Evolutionary conservation across 176 grass and related monocot genomes (phyloP), one percentile per base, ranked within the genome.

Genomic region (Typha latifolia): DNA sequence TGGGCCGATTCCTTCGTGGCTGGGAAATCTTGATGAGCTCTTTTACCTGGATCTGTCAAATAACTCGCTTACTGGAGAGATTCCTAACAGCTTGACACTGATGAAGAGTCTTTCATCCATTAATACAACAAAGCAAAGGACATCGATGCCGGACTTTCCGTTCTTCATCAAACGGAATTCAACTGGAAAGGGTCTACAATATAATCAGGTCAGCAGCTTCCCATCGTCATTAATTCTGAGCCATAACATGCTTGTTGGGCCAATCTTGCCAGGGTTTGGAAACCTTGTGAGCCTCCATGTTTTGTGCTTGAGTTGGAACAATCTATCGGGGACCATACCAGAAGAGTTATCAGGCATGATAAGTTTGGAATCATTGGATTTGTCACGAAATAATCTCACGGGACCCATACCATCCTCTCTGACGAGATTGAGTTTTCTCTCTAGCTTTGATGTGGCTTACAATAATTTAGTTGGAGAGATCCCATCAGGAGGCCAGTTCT

Each of bases 21-120:
- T 90, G 16, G 89, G 94, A 14, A 51, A 65, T 23, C 66, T 97
- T 0, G 78, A 99, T 59, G 73, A 79, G 65, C 79, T 97, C 5
- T 97, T 97, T 72, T 97, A 97, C 70, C 59, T 97, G 14, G 88
- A 97, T 70, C 64, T 97, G 15, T 92, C 88, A 19, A 92, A 97
- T 67, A 97, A 97, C 66, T 85, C 88, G 0, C 85, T 97, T 71
- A 83, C 20, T 9, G 94, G 94, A 49, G 80, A 77, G 71, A 79
- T 97, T 37, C 89, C 89, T 52, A 51, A 29, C 32, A 80, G 76
- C 73, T 69, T 97, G 63, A 78, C 83, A 50, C 62, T n/a, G 12
- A 84, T 92, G 85, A 92, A 63, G 66, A 69, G 80, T 49, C 82
- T 90, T 18, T 80, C 66, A 56, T 80, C 61, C 43, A 26, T 19